Percentiles rank a stretch among this genome's conserved stretches.
Evolutionary conservation across 306 rosid genomes (phyloP).

Genomic region (Medicago arabica): DNA sequence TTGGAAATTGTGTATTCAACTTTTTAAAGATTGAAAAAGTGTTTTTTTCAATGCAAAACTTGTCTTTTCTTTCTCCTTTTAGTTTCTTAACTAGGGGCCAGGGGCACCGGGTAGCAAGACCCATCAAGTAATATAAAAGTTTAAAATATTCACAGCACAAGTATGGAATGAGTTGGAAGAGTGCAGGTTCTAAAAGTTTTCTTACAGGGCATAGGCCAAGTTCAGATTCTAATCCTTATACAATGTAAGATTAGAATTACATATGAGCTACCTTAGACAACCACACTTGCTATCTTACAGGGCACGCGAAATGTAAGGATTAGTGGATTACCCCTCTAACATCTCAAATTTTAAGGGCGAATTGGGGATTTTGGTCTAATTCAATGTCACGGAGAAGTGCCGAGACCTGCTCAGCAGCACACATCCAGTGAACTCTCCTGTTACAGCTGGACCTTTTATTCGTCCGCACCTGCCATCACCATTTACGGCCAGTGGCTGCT

Average conservation of each 20-base stretch:
- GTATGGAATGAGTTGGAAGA: not conserved
- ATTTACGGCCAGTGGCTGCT: not conserved
- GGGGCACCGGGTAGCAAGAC: too few relatives aligned
- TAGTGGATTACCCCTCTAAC: too few relatives aligned
- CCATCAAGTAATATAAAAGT: not conserved
- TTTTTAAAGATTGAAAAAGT: too few relatives aligned
- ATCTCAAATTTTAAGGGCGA: too few relatives aligned
- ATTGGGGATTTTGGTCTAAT: too few relatives aligned
- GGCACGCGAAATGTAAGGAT: too few relatives aligned
- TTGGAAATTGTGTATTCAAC: too few relatives aligned
- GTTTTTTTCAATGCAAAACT: too few relatives aligned
- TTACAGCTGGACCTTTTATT: not conserved
- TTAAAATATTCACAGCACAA: not conserved
- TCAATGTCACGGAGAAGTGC: too few relatives aligned
- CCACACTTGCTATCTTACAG: not conserved
- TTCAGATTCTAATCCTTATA: not conserved
- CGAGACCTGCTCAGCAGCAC: not conserved
- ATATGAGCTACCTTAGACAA: conserved; percentile 6
- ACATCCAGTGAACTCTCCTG: not conserved
- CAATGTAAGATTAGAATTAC: not conserved
- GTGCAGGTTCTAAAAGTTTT: not conserved
- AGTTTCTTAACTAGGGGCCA: too few relatives aligned
- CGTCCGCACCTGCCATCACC: not conserved
- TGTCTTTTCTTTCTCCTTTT: too few relatives aligned
- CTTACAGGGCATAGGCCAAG: not conserved